These are phyloP conservation scores for Trypanosoma mega DNA, from an alignment of 208 protist genomes.

Conservation along the genomic window DNA sequence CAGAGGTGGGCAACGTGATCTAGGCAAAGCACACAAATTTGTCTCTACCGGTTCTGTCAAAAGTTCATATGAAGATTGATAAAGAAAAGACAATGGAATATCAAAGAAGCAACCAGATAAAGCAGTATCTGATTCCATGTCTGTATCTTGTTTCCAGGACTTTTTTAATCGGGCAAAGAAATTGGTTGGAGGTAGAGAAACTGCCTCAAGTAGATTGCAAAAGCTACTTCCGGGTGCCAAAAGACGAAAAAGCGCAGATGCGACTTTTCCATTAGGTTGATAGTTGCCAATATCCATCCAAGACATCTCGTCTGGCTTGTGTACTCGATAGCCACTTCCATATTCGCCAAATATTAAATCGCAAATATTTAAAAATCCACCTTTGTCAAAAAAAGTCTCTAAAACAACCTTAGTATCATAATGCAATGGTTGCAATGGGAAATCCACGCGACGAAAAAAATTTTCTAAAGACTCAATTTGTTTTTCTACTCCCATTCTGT, in stretches of 20 bases:
- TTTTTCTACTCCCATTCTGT: conserved; percentile 23
- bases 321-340: conserved; percentile 10
- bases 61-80: conserved; percentile 52
- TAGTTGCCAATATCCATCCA: conserved; percentile 83
- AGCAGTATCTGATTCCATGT: conserved; percentile 16
- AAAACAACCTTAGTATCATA: conserved; percentile 60
- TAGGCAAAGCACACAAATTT: conserved; percentile 53
- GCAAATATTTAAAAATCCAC: conserved; percentile 63
- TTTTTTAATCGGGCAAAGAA: conserved; percentile 49
- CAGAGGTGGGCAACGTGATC: conserved; percentile 46
- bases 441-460: conserved; percentile 47
- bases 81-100: conserved; percentile 61
- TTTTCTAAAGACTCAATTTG: conserved; percentile 25
- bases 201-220: conserved; percentile 58
- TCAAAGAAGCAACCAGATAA: conserved; percentile 33
- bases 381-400: conserved; percentile 59
- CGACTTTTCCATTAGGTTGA: conserved; percentile 52
- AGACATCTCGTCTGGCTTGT: conserved; percentile 23
- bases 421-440: conserved; percentile 40
- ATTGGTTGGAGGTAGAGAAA: conserved; percentile 49
- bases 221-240: conserved; percentile 65
- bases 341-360: conserved; percentile 64
- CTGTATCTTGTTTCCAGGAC: conserved; percentile 45
- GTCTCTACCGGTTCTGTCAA: conserved; percentile 47
- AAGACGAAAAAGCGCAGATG: conserved; percentile 50